Conservation (phyloP, 2,329 filamentous ascomycete species). For the Diaporthe nobilis region DNA sequence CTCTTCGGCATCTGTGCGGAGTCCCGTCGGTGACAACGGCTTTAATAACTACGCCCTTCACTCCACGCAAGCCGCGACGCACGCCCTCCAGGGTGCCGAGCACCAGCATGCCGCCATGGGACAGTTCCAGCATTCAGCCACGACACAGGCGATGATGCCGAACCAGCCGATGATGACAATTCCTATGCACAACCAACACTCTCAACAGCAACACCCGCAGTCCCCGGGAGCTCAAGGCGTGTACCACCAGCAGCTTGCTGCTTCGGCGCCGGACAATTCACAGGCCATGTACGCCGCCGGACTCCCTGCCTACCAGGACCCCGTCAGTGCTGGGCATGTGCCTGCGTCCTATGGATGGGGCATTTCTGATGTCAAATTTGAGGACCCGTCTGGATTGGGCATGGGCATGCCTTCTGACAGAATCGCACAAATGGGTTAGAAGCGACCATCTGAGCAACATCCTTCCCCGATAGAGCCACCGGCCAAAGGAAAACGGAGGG, state of each 20-base stretch:
- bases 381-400: constrained; percentile 20
- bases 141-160: constrained; percentile 29
- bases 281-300: constrained; percentile 22
- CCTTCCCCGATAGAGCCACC: background rate
- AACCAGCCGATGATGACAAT: constrained; percentile 36
- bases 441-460: background rate
- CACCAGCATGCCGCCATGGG: constrained; percentile 56
- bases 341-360: constrained; percentile 14
- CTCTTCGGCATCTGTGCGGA: constrained; percentile 68
- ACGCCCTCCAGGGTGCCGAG: constrained; percentile 63
- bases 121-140: constrained; percentile 46
- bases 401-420: constrained; percentile 29
- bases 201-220: constrained; percentile 33
- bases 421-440: constrained; percentile 27
- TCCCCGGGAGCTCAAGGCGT: constrained; percentile 33
- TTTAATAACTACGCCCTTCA: constrained; percentile 69
- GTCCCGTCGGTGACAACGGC: constrained; percentile 66
- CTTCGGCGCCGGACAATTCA: constrained; percentile 32
- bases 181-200: constrained; percentile 31
- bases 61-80: constrained; percentile 61
- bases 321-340: constrained; percentile 29
- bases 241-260: constrained; percentile 31
- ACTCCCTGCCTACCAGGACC: constrained; percentile 19
- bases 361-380: constrained; percentile 30
- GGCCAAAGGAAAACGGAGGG: background rate